Conservation (phyloP, 208 protist genomes). For the Leishmania tropica region DNA sequence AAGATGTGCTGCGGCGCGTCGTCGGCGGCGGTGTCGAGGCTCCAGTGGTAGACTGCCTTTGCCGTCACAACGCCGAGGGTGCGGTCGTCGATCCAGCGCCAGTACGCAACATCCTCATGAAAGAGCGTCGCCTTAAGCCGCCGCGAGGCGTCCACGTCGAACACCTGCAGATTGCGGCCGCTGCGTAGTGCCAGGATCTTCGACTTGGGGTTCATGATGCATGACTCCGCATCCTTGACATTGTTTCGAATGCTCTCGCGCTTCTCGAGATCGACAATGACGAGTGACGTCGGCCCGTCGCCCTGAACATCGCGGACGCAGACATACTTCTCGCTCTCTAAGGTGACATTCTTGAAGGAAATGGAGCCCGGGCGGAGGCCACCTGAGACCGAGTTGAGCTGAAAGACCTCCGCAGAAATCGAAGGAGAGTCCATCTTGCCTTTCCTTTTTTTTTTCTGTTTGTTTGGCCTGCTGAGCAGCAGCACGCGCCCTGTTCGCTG, state of each 20-base stretch:
- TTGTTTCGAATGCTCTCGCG: slow-evolving; percentile 95
- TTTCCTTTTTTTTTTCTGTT: neutral
- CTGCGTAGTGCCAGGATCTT: slow-evolving; percentile 98
- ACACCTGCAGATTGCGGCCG: slow-evolving; percentile 97
- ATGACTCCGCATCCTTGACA: slow-evolving; percentile 97
- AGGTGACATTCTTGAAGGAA: slow-evolving; percentile 96
- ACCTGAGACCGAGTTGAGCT: slow-evolving; percentile 84
- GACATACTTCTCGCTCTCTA: slow-evolving; percentile 98
- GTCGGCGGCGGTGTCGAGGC: slow-evolving; percentile 86
- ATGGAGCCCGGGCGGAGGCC: slow-evolving; percentile 95
- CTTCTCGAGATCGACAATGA: slow-evolving; percentile 97
- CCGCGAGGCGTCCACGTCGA: slow-evolving; percentile 97
- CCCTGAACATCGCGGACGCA: slow-evolving; percentile 96
- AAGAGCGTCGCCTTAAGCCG: slow-evolving; percentile 96
- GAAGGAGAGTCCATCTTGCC: slow-evolving; percentile 60
- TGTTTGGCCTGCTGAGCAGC: neutral
- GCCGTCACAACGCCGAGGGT: slow-evolving; percentile 97
- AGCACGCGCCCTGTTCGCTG: neutral
- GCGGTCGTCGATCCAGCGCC: slow-evolving; percentile 96
- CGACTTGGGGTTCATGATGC: slow-evolving; percentile 98
- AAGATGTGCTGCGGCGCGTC: slow-evolving; percentile 96
- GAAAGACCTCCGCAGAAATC: slow-evolving; percentile 67
- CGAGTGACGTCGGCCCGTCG: slow-evolving; percentile 75
- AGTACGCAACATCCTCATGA: slow-evolving; percentile 96
- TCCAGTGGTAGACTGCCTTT: slow-evolving; percentile 98